Conservation (phyloP, 1,284 basidiomycete species). For the Ustilago vetiveriae region DNA sequence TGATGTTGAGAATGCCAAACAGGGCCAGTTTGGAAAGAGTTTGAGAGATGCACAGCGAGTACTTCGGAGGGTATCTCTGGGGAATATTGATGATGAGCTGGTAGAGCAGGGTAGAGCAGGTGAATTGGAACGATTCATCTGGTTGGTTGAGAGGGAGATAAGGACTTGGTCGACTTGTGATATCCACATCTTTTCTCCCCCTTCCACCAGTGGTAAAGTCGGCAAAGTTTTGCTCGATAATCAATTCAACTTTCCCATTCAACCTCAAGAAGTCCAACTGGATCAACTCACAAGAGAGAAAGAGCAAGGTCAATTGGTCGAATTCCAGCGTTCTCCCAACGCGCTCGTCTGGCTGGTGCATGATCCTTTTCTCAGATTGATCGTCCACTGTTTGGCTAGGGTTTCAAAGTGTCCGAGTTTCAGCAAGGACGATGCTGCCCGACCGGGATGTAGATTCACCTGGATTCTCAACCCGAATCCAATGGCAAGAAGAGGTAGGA, state of each 20-base stretch:
- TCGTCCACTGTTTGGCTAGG: conserved; percentile 61
- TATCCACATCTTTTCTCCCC: conserved; percentile 21
- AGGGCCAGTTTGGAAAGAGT: conserved; percentile 53
- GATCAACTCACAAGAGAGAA: background rate
- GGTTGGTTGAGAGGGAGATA: conserved; percentile 45
- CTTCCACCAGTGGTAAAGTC: conserved; percentile 1
- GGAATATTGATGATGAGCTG: conserved; percentile 17
- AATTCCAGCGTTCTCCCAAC: conserved; percentile 55
- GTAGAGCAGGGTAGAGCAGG: conserved; percentile 17
- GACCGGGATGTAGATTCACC: conserved; percentile 27
- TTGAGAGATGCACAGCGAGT: conserved; percentile 52
- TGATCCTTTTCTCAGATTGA: conserved; percentile 51
- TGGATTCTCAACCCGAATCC: conserved; percentile 62
- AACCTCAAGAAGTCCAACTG: conserved; percentile 1
- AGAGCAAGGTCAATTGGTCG: conserved; percentile 23
- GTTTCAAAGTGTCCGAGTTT: conserved; percentile 52
- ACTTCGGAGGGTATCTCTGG: conserved; percentile 36
- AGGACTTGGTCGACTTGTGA: conserved; percentile 35
- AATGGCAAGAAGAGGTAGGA: conserved; percentile 23
- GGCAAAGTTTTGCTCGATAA: conserved; percentile 21
- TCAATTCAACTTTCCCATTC: conserved; percentile 12
- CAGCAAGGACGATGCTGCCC: conserved; percentile 38
- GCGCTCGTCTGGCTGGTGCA: conserved; percentile 54
- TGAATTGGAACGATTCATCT: conserved; percentile 47
- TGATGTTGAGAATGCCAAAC: conserved; percentile 31